Evolutionary conservation across 306 rosid species (phyloP), one percentile per base, ranked within the genome.

Genomic region (Oxytropis ochrocephala): DNA sequence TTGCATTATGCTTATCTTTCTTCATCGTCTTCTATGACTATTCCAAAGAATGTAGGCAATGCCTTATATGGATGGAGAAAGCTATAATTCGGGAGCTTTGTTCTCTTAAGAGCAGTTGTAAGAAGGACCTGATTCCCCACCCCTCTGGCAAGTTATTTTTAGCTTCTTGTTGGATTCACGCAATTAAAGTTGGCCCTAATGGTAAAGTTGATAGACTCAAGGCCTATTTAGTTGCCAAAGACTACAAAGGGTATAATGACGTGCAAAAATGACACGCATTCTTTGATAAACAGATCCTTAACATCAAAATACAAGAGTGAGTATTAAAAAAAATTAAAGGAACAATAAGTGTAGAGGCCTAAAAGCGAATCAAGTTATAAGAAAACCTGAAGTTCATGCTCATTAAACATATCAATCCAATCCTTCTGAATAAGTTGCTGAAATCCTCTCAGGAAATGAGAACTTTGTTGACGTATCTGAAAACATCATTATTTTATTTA

Each of bases 401-500:
- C 99, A 65, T 94, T 91, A 55, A 94, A 94, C 97, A 94, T 88
- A 73, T 94, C 96, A 21, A 94, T 94, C 99, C 97, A 91, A 77
- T 87, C 95, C 87, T 87, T 94, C 87, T 80, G 99, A 82, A 94
- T 77, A 77, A 94, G 99, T 79, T 83, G 97, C 85, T 91, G 95
- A 84, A 94, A 94, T 44, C 99, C 99, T 88, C 89, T 91, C 81
- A 94, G 82, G 80, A 94, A 94, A 83, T 91, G 96, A 59, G 92
- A 88, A 84, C 98, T 94, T 89, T 94, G 98, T 72, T 93, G 98
- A 55, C 94, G 91, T 70, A 93, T 93, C 98, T 93, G 91, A 63
- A 73, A 74, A 33, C 27, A 68, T 32, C 42, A 64, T 44, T 67
- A 60, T 12, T 76, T 54, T 64, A 60, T 19, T 56, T n/a, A 58